Base-by-base conservation (phyloP, 164 flowering plant species). In the Cinnamomum chago region DNA sequence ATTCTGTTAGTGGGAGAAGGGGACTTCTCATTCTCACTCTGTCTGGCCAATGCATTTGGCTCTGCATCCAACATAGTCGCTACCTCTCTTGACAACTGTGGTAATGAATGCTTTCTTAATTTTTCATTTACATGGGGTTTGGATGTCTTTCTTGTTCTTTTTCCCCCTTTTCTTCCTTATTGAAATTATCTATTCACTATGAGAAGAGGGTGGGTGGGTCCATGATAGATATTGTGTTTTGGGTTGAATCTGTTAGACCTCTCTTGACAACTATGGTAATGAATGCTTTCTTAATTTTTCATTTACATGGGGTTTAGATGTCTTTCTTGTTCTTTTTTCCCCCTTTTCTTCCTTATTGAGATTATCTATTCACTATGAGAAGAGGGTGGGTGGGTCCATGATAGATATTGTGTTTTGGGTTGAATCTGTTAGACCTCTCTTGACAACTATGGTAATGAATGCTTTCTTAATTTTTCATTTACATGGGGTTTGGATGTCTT, bases 1-100 rank as follows among this genome's bases (percentile, higher is more conserved):
- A 89, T 86, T 20, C 77, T 89, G 7, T 71, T 87, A 28, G 88
- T 86, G 3, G 92, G 92, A 35, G 92, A 87, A 18, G 92, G 90
- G 18, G 89, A 89, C 47, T 89, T 89, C 80, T 89, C 90, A 2
- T 87, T 89, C 55, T 76, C 89, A 0, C 22, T 78, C 9, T 50
- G 80, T 75, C 81, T 89, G 72, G 88, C 86, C 4, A 3, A 0
- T 22, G 50, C 79, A 23, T 86, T 89, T 72, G 77, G 80, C 28
- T 84, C 87, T 71, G 89, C 84, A 65, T 50, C 75, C 3, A 86
- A 87, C 73, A 89, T 89, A 0, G 70, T 81, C 24, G 86, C 89
- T 65, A 71, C 92, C 25, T 87, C 90, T 52, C 85, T 87, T 27
- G 89, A 89, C 75, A n/a, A 77, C 2, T 68, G 76, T 67, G 85